These are phyloP conservation scores for Malassezia obtusa DNA, from an alignment of 1,284 basidiomycete genomes.

Conservation along the genomic window DNA sequence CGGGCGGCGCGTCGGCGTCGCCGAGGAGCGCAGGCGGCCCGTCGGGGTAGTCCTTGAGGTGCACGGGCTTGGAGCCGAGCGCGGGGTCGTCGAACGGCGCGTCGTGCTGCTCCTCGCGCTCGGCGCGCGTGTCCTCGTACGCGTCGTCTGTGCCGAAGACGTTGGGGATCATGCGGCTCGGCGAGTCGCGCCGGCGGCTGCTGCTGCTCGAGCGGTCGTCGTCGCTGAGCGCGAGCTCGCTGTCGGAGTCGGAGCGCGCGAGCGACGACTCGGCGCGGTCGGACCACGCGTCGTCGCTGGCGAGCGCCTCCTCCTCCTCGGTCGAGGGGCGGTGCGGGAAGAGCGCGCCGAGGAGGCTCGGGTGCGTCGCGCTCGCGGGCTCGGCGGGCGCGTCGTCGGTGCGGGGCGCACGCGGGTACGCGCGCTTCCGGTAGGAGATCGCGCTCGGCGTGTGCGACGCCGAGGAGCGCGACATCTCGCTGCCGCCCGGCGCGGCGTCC, in stretches of 20 bases:
- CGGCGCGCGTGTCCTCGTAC: conserved; percentile 28
- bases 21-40: not conserved
- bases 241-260: conserved; percentile 21
- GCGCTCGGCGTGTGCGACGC: conserved; percentile 12
- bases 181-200: conserved; percentile 8
- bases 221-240: conserved; percentile 25
- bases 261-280: conserved; percentile 22
- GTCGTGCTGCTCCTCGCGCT: conserved; percentile 24
- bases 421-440: conserved; percentile 22
- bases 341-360: conserved; percentile 32
- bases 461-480: conserved; percentile 14
- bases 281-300: conserved; percentile 22
- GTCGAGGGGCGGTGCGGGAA: conserved; percentile 32
- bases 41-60: conserved; percentile 16
- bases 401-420: conserved; percentile 14
- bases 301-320: conserved; percentile 25
- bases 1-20: conserved; percentile 2
- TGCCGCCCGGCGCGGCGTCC: conserved; percentile 22
- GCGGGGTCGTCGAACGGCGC: conserved; percentile 16
- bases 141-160: conserved; percentile 41
- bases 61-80: conserved; percentile 16
- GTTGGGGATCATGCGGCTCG: conserved; percentile 17
- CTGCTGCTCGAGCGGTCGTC: conserved; percentile 21
- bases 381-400: conserved; percentile 13
- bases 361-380: not conserved